Base-by-base conservation (phyloP, 768 basidiomycete species). In the Tulasnella sp. region DNA sequence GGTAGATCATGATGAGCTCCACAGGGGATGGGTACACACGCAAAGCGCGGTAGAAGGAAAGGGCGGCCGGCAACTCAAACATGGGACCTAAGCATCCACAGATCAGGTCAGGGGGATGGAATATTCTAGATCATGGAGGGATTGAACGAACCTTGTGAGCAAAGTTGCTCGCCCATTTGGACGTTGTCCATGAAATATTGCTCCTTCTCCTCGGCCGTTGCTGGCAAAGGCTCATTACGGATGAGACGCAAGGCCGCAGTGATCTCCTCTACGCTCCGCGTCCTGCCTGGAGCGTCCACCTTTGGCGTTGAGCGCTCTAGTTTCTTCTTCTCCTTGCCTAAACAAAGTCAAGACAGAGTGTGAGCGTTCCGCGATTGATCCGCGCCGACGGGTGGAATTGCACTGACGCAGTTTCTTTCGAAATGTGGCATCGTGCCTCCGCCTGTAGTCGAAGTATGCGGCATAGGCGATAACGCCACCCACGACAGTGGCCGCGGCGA, bases 281-380 rank as follows among this genome's bases (percentile, higher is more conserved):
- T 4, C 80, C 81, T n/a, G 80, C 80, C 3, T 81, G 81, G 78
- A 2, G 82, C 76, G 74, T 85, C 84, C 25, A 80, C 74, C 29
- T 45, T 40, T 3, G 81, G 80, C 45, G 80, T 79, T 7, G 87
- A 85, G 34, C 87, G 87, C 84, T 93, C 87, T 75, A 93, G 87
- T 83, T 92, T 91, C 85, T 97, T 96, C 84, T 96, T 93, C 82
- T 99, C 93, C 84, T 93, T 96, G 81, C 90, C 96, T 98, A 82
- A 58, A 58, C 8, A 1, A 29, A 31, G 29, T 34, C 64, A 69
- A 52, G 31, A 39, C 74, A 31, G 36, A n/a, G 31, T 40, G 64
- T 68, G 58, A 39, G 39, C 68, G 73, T 8, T 39, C 64, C 22
- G 52, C 4, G 22, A 38, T 69, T 34, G 15, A 31, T 75, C 39